Evolutionary conservation across 2,329 filamentous ascomycete species (phyloP), one percentile per base, ranked within the genome.

Genomic region (Colletotrichum godetiae): DNA sequence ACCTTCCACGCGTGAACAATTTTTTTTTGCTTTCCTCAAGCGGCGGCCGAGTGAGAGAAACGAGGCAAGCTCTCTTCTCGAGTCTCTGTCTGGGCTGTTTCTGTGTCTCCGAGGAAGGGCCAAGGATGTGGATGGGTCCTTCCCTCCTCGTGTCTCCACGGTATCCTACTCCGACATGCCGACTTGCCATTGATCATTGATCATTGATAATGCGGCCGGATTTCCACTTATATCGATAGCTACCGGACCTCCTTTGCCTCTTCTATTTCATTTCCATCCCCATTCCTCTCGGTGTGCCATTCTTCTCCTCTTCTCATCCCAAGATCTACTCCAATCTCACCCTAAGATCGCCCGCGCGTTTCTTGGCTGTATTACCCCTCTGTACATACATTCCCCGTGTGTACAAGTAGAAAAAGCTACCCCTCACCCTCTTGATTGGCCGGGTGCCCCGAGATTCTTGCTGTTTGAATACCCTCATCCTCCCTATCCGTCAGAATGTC

Each of bases 401-500:
- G 42, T 70, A 49, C 64, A 73, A 49, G 22, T 61, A n/a, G 42
- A 24, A 6, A 42, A 55, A 52, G 42, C 49, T 58, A 63, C 31
- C 55, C 46, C 37, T 59, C 31, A 22, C 31, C 61, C 7, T 58
- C 13, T 11, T 53, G n/a, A 63, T 56, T 65, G 70, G 70, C 66
- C 70, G 60, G 67, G 70, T 55, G 70, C 70, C 70, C 60, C 27
- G 37, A 62, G 42, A 27, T 37, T 19, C 35, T 4, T 12, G 4
- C 29, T 27, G 57, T 59, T 52, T 68, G 56, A 68, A 68, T 61
- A 64, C 19, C 49, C 57, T 35, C 65, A 64, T 33, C 55, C 52
- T 58, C 22, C n/a, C 5, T 4, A 15, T 56, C 65, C 58, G 42
- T 67, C 82, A 88, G 77, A 76, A 92, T 91, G 88, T 64, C 74